phyloP scores from a whole-genome alignment of 2,329 filamentous ascomycete species.

The Anthostomella pinea region DNA sequence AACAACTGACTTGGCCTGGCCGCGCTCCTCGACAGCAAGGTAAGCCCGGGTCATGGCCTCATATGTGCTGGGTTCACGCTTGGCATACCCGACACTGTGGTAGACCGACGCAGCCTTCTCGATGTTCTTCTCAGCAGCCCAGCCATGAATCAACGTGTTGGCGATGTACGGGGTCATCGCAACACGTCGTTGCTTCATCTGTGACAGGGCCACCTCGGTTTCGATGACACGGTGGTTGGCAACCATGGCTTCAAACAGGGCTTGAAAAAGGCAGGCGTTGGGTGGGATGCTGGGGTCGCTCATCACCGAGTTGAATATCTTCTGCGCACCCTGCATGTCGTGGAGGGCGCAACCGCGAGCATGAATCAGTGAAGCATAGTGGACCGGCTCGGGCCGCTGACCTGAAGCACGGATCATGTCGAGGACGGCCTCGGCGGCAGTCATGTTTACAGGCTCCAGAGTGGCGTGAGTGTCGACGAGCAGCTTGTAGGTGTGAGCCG shows the following conservation, averaged over 20 bases:
- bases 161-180: conserved; percentile 96
- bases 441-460: conserved; percentile 86
- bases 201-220: conserved; percentile 68
- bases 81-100: conserved; percentile 69
- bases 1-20: conserved; percentile 73
- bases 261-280: conserved; percentile 89
- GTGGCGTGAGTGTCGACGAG: conserved; percentile 94
- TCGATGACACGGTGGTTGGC: conserved; percentile 83
- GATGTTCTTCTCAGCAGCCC: conserved; percentile 82
- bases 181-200: conserved; percentile 73
- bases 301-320: conserved; percentile 79
- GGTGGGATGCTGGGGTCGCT: conserved; percentile 63
- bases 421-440: conserved; percentile 79
- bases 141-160: conserved; percentile 96
- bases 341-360: conserved; percentile 92
- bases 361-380: conserved; percentile 94
- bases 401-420: conserved; percentile 72
- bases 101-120: conserved; percentile 77
- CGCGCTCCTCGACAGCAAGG: conserved; percentile 77
- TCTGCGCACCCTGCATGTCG: conserved; percentile 79
- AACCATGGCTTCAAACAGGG: conserved; percentile 95
- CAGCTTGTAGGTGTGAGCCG: conserved; percentile 95
- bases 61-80: conserved; percentile 94
- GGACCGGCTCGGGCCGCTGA: conserved; percentile 81
- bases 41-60: conserved; percentile 97